phyloP scores from a whole-genome alignment of 495 filamentous ascomycete genomes.

The Hamigera avellanea region DNA sequence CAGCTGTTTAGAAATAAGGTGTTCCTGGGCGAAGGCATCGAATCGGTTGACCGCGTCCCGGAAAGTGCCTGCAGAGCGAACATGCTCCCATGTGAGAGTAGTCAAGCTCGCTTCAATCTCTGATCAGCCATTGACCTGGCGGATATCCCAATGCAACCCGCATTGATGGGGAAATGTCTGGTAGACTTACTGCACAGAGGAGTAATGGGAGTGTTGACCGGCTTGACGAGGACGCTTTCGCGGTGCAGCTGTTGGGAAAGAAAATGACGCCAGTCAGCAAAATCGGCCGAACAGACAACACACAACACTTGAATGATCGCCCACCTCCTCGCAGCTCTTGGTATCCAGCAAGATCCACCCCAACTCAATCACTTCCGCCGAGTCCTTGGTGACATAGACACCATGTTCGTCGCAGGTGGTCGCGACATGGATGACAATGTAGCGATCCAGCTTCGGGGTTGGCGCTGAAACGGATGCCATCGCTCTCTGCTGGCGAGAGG shows the following conservation, averaged over 20 bases:
- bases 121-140: constrained; percentile 16
- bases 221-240: constrained; percentile 93
- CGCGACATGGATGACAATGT: constrained; percentile 94
- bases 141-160: too few relatives aligned
- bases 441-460: constrained; percentile 72
- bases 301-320: background rate
- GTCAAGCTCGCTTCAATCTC: constrained; percentile 73
- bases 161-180: background rate
- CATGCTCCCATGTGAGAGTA: constrained; percentile 97
- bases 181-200: constrained; percentile 87
- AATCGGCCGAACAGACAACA: constrained; percentile 2
- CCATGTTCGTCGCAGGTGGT: constrained; percentile 99
- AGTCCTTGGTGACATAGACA: constrained; percentile 98
- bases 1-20: constrained; percentile 70
- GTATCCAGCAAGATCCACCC: constrained; percentile 95
- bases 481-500: constrained; percentile 18
- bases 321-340: constrained; percentile 83
- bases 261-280: constrained; percentile 6
- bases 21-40: constrained; percentile 82
- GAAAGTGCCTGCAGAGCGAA: constrained; percentile 91
- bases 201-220: constrained; percentile 96
- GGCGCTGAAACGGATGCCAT: constrained; percentile 40
- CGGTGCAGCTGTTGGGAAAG: constrained; percentile 59
- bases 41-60: constrained; percentile 92
- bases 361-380: constrained; percentile 96